Conservation (phyloP, 2,329 filamentous ascomycete genomes). For the Clathrospora elynae region DNA sequence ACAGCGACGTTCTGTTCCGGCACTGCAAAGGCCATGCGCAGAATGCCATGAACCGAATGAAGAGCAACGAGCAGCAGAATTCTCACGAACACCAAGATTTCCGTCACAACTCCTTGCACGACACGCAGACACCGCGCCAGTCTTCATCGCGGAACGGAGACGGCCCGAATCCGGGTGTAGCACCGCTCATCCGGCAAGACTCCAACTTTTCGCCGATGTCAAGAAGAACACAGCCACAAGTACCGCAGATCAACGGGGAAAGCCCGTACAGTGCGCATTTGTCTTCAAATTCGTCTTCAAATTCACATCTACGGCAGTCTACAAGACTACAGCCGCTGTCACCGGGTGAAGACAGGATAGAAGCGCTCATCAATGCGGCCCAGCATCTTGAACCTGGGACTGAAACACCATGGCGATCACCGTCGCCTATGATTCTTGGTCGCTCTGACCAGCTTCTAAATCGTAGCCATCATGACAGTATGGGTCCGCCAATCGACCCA, state of each 20-base stretch:
- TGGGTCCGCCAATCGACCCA: constrained; percentile 47
- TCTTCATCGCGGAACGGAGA: constrained; percentile 22
- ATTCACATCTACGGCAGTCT: constrained; percentile 20
- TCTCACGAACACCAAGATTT: constrained; percentile 32
- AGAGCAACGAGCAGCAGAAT: constrained; percentile 36
- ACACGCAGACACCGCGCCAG: constrained; percentile 25
- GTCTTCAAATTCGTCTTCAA: constrained; percentile 15
- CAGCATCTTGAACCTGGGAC: constrained; percentile 43
- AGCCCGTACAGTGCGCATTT: constrained; percentile 23
- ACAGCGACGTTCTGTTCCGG: constrained; percentile 57
- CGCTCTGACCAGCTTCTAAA: constrained; percentile 29
- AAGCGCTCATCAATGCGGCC: constrained; percentile 47
- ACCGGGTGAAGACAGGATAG: constrained; percentile 43
- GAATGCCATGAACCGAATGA: constrained; percentile 46
- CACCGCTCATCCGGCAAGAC: constrained; percentile 32
- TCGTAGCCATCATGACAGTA: constrained; percentile 37
- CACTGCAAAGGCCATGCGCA: constrained; percentile 59
- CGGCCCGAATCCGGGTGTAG: constrained; percentile 26
- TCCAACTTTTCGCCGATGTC: constrained; percentile 34
- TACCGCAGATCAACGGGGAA: constrained; percentile 29
- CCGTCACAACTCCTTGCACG: constrained; percentile 19
- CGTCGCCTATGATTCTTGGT: constrained; percentile 39
- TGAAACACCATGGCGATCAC: constrained; percentile 45
- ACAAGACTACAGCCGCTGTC: constrained; percentile 27
- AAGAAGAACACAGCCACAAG: constrained; percentile 31